Evolutionary conservation across 2,329 filamentous ascomycete species (phyloP), one percentile per base, ranked within the genome.

Genomic region (Xylaria sp.): DNA sequence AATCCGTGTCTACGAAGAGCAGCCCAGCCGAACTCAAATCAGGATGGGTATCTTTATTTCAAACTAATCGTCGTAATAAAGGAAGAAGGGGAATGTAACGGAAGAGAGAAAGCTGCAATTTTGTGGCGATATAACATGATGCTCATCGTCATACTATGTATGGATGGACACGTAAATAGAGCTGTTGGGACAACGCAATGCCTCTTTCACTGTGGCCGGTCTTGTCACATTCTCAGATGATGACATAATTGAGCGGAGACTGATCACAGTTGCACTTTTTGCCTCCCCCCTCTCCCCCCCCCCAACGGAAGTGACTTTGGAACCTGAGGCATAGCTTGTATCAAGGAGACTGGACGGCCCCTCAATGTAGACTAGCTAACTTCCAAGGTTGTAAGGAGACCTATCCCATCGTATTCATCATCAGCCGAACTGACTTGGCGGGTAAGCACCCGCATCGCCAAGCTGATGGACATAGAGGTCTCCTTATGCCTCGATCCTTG

Each of bases 261-360:
- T 17, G 27, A 27, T 31, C 33, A 33, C n/a, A 29, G 11, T 47
- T 47, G 15, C 15, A 22, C 17, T 27, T 22, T 22, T 53, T 22
- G 17, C 27, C 5, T 57, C 38, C 25, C n/a, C n/a, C n/a, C n/a
- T n/a, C n/a, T n/a, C n/a, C n/a, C n/a, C n/a, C n/a, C n/a, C n/a
- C n/a, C n/a, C n/a, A n/a, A 3, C 3, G 42, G 15, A 33, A 42
- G 44, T 65, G 63, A 64, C 63, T 63, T 38, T 38, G 27, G 58
- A 61, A 33, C 66, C 58, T 71, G 70, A 72, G 64, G 71, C 73
- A 55, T 61, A 64, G 67, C 63, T 65, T 57, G 72, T 74, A 42
- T 69, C 65, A 58, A 54, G 58, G 33, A 27, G 47, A 56, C 68
- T 38, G 36, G 33, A 56, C 10, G 11, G 36, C 15, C 27, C 17